Percentiles rank a stretch among this genome's conserved stretches.
phyloP scores from a whole-genome alignment of 2,329 filamentous ascomycete genomes.

The Sclerotinia glacialis region DNA sequence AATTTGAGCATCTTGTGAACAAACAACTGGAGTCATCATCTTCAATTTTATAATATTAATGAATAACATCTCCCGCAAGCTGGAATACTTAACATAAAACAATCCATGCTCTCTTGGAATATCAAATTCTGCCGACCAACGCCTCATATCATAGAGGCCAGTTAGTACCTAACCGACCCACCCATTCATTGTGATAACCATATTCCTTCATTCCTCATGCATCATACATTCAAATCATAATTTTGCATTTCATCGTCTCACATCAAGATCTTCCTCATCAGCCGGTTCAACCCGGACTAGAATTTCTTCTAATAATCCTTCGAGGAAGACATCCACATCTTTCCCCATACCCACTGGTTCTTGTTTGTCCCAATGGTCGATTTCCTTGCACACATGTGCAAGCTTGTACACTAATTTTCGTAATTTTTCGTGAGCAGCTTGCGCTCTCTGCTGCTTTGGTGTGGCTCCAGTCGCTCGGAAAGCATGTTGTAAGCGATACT shows the following conservation, averaged over 20 bases:
- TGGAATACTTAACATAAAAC: not conserved
- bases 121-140: conserved; percentile 22
- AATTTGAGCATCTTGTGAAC: no score
- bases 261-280: conserved; percentile 43
- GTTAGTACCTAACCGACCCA: conserved; percentile 19
- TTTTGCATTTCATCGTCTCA: conserved; percentile 28
- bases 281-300: conserved; percentile 86
- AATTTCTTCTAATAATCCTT: conserved; percentile 91
- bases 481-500: conserved; percentile 51
- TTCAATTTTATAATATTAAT: conserved; percentile 8
- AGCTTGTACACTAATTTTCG: conserved; percentile 78
- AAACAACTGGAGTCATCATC: not conserved
- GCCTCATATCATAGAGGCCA: conserved; percentile 16
- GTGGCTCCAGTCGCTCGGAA: conserved; percentile 43
- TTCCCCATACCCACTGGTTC: conserved; percentile 92
- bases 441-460: conserved; percentile 64
- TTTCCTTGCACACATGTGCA: conserved; percentile 79
- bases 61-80: not conserved
- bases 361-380: conserved; percentile 82
- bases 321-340: conserved; percentile 82
- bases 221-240: conserved; percentile 17
- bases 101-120: conserved; percentile 2
- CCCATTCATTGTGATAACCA: conserved; percentile 15
- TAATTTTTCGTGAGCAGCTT: conserved; percentile 76
- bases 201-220: conserved; percentile 9